Base-by-base conservation (phyloP, 2,329 filamentous ascomycete genomes). In the Thermomyces lanuginosus region DNA sequence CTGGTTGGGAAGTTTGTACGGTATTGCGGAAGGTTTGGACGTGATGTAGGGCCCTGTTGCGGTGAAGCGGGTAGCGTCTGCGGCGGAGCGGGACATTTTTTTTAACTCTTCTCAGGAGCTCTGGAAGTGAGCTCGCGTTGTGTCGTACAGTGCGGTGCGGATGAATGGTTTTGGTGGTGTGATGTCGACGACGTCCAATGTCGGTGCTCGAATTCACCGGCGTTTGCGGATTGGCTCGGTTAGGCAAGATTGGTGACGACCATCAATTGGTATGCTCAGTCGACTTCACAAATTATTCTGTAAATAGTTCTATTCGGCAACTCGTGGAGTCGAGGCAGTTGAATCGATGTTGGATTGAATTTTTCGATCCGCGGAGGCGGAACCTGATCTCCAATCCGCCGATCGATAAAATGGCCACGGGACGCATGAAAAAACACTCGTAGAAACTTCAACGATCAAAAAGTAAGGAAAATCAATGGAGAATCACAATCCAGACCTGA, bases 31-130 rank as follows among this genome's bases (percentile, higher is more conserved):
- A 22, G 42, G 40, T 32, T 58, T 57, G 30, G 55, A 53, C 39
- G 45, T 55, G 38, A 57, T 57, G 46, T 62, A 59, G 16, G 59
- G 59, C 29, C 56, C 56, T 32, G 57, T 61, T 33, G 60, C 58
- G 33, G 60, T 63, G 46, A 63, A 63, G 33, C 60, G 52, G 36
- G 59, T 63, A 42, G 58, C 56, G 43, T 63, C 58, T 37, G 55
- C 50, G 32, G 58, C 56, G 43, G 53, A 60, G 44, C 51, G 57
- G 43, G 56, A 56, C 56, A 60, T 60, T 33, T 26, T 42, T 26
- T 4, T 33, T 26, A 18, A 16, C 13, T 30, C 21, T 27, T 5
- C n/a, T 15, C 4, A 20, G 18, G 10, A 7, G 18, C 8, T 10
- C 10, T 7, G 7, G 8, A 7, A 8, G 7, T 20, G 18, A 8